These are phyloP conservation scores for Leccinum imitatum DNA, from an alignment of 768 basidiomycete species.

Conservation along the genomic window DNA sequence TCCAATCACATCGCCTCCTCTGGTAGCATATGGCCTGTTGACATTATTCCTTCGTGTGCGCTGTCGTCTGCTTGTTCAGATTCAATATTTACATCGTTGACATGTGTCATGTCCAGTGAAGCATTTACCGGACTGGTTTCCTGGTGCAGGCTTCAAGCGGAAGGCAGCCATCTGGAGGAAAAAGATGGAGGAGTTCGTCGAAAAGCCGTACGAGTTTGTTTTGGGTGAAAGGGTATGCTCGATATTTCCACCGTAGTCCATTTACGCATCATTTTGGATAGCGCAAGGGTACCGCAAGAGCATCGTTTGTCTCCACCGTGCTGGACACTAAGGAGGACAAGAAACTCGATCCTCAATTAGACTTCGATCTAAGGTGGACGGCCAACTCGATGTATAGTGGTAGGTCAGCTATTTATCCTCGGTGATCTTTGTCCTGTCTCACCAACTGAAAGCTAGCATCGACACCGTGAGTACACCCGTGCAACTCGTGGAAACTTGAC, in stretches of 20 bases:
- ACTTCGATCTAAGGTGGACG: slow-evolving; percentile 75
- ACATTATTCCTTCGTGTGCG: slow-evolving; percentile 36
- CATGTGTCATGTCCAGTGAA: slow-evolving; percentile 36
- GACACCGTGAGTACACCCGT: slow-evolving; percentile 51
- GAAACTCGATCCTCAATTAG: slow-evolving; percentile 35
- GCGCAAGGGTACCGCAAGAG: slow-evolving; percentile 37
- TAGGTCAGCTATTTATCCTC: slow-evolving; percentile 18
- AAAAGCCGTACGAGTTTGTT: slow-evolving; percentile 59
- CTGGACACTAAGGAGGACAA: slow-evolving; percentile 37
- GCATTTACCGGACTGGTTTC: slow-evolving; percentile 62
- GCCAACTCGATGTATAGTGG: slow-evolving; percentile 80
- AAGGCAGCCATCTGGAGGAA: slow-evolving; percentile 63
- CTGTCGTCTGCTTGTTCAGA: slow-evolving; percentile 6
- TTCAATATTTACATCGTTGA: not conserved
- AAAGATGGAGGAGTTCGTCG: slow-evolving; percentile 62
- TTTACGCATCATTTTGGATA: slow-evolving; percentile 10
- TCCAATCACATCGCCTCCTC: slow-evolving; percentile 45
- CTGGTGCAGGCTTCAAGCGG: slow-evolving; percentile 63
- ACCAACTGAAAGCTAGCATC: slow-evolving; percentile 41
- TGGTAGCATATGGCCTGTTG: slow-evolving; percentile 44
- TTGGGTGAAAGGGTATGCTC: slow-evolving; percentile 51
- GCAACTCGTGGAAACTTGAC: not conserved
- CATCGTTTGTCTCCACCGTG: slow-evolving; percentile 49
- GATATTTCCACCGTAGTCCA: not conserved
- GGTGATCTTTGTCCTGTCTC: not conserved